Evolutionary conservation across 805 yeast species (phyloP).

Genomic region (Dipodascus albidus): DNA sequence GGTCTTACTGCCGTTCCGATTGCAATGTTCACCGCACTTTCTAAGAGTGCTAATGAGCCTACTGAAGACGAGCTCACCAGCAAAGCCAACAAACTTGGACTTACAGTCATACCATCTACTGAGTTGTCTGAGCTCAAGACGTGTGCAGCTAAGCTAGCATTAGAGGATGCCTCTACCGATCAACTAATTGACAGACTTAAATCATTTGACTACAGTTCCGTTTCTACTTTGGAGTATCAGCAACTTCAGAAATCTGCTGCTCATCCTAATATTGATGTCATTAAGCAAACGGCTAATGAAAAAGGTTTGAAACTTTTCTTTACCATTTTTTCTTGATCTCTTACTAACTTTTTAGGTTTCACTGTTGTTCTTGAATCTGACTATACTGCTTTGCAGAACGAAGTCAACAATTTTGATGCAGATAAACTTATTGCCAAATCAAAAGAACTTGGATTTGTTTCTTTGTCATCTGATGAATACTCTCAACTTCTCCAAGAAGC

Average conservation of each 20-base stretch:
- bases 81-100: conserved; percentile 15
- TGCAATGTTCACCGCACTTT: conserved; percentile 13
- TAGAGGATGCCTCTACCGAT: conserved; percentile 7
- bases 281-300: background rate
- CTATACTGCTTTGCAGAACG: conserved; percentile 5
- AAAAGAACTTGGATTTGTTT: background rate
- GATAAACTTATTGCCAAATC: conserved; percentile 4
- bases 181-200: background rate
- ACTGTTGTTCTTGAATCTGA: conserved; percentile 10
- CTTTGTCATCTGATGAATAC: too few relatives aligned
- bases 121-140: conserved; percentile 12
- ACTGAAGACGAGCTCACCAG: conserved; percentile 17
- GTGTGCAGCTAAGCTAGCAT: conserved; percentile 4
- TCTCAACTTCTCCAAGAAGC: conserved; percentile 1
- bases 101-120: conserved; percentile 12
- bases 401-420: background rate
- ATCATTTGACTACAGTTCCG: background rate
- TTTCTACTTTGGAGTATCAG: background rate
- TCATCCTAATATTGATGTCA: background rate
- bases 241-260: conserved; percentile 1
- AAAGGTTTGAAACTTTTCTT: conserved; percentile 8
- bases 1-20: conserved; percentile 24
- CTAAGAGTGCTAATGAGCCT: conserved; percentile 19
- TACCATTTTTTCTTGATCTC: too few relatives aligned
- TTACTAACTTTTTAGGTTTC: conserved; percentile 7